phyloP scores from a whole-genome alignment of 208 protist genomes.

The Leishmania amazonensis region DNA sequence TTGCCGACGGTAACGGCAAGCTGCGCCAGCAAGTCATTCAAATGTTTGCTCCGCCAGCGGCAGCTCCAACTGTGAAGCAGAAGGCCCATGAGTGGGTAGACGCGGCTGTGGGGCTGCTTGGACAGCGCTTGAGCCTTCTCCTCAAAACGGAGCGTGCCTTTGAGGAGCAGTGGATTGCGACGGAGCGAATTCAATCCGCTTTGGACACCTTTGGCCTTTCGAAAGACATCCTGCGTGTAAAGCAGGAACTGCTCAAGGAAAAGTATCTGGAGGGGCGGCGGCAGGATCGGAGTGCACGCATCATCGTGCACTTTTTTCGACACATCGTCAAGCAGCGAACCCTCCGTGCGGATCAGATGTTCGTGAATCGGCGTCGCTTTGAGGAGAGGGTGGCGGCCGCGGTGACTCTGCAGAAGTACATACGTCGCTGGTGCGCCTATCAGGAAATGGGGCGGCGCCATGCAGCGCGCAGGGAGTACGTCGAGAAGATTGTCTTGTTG shows the following conservation, averaged over 20 bases:
- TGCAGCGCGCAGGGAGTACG: slow-evolving; percentile 30
- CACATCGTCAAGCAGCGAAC: slow-evolving; percentile 32
- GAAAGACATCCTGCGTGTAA: slow-evolving; percentile 60
- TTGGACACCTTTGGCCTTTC: slow-evolving; percentile 60
- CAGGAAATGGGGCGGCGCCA: slow-evolving; percentile 39
- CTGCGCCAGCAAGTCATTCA: slow-evolving; percentile 34
- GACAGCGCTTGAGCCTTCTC: slow-evolving; percentile 49
- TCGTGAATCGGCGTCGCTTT: slow-evolving; percentile 18
- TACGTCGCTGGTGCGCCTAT: slow-evolving; percentile 60
- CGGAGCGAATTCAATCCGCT: slow-evolving; percentile 54
- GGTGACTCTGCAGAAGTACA: slow-evolving; percentile 70
- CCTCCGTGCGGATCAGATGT: slow-evolving; percentile 11
- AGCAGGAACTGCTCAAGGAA: slow-evolving; percentile 31
- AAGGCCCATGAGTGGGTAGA: slow-evolving; percentile 39
- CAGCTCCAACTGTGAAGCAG: slow-evolving; percentile 32
- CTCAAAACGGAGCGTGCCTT: slow-evolving; percentile 66
- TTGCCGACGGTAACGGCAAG: slow-evolving; percentile 27
- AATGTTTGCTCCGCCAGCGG: slow-evolving; percentile 24
- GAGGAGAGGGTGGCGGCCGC: slow-evolving; percentile 42
- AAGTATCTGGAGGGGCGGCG: slow-evolving; percentile 36
- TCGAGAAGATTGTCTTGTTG: slow-evolving; percentile 36
- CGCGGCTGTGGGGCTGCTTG: slow-evolving; percentile 47
- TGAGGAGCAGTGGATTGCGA: slow-evolving; percentile 73
- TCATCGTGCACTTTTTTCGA: slow-evolving; percentile 69
- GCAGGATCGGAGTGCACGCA: slow-evolving; percentile 50